Evolutionary conservation across 345 rosid genomes (phyloP).

Genomic region (Garcia nutans): DNA sequence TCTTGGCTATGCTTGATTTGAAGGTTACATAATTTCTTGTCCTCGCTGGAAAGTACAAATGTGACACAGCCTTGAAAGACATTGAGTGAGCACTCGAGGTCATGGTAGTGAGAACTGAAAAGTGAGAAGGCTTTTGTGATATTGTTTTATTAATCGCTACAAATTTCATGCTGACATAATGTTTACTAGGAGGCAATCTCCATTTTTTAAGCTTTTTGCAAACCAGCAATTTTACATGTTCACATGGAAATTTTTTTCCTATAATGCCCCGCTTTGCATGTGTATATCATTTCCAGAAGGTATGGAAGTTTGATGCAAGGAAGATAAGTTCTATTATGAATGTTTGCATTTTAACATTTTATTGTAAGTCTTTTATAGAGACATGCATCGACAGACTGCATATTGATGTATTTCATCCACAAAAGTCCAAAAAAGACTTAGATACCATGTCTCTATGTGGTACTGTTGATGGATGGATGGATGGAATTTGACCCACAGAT

Average conservation of each 20-base stretch:
- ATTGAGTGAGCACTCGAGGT: constrained; percentile 3
- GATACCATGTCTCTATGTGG: not conserved
- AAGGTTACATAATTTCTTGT: not conserved
- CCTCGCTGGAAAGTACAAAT: not conserved
- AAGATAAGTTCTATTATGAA: not conserved
- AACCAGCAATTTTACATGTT: not conserved
- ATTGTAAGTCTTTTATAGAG: not conserved
- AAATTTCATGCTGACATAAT: not conserved
- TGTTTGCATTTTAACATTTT: too few species aligned
- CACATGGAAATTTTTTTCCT: too few species aligned
- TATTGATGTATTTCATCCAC: not conserved
- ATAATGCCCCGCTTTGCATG: too few species aligned
- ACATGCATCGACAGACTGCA: not conserved
- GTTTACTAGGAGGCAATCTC: not conserved
- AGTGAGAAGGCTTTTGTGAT: not conserved
- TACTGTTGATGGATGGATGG: not conserved
- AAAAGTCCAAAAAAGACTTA: too few species aligned
- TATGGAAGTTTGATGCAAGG: not conserved
- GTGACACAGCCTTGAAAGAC: not conserved
- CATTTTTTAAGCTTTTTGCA: not conserved
- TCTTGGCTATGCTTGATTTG: not conserved
- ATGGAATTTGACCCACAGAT: too few species aligned
- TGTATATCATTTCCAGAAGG: not conserved
- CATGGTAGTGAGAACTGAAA: not conserved
- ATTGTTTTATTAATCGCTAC: not conserved